These are phyloP conservation scores for Kwoniella botswanensis DNA, from an alignment of 768 basidiomycete genomes.

Conservation along the genomic window DNA sequence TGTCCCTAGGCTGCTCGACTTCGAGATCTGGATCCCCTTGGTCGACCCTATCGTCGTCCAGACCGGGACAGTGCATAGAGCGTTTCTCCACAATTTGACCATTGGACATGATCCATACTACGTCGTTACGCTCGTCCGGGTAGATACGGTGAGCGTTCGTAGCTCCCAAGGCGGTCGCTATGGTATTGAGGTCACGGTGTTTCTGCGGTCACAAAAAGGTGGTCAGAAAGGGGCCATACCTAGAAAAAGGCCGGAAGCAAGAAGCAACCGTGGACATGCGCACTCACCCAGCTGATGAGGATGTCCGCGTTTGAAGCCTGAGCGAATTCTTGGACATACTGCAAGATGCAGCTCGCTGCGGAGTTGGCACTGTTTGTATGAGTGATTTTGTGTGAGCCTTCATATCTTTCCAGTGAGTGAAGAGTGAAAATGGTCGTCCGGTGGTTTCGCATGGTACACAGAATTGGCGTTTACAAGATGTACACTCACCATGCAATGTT, in stretches of 20 bases:
- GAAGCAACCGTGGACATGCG: background rate
- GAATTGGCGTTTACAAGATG: no score
- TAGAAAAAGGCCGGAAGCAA: background rate
- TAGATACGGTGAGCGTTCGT: conserved; percentile 28
- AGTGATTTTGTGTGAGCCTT: no score
- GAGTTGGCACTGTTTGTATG: conserved; percentile 25
- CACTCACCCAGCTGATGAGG: conserved; percentile 36
- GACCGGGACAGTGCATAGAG: conserved; percentile 37
- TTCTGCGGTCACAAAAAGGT: conserved; percentile 21
- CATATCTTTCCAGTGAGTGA: no score
- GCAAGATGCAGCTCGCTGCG: conserved; percentile 24
- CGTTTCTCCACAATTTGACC: conserved; percentile 34
- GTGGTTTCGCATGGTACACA: no score
- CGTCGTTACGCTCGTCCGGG: conserved; percentile 41
- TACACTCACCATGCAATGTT: conserved; percentile 32
- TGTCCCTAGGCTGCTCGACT: conserved; percentile 20
- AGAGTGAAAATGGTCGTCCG: background rate
- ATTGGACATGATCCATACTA: conserved; percentile 41
- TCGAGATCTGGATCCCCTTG: conserved; percentile 33
- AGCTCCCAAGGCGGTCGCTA: conserved; percentile 37
- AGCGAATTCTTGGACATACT: conserved; percentile 21
- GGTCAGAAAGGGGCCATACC: background rate
- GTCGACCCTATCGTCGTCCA: conserved; percentile 38
- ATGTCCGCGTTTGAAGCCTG: conserved; percentile 25
- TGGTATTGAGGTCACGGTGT: conserved; percentile 35